Evolutionary conservation across 2,329 filamentous ascomycete genomes (phyloP).

Genomic region (Phaeosphaeriaceae sp.): DNA sequence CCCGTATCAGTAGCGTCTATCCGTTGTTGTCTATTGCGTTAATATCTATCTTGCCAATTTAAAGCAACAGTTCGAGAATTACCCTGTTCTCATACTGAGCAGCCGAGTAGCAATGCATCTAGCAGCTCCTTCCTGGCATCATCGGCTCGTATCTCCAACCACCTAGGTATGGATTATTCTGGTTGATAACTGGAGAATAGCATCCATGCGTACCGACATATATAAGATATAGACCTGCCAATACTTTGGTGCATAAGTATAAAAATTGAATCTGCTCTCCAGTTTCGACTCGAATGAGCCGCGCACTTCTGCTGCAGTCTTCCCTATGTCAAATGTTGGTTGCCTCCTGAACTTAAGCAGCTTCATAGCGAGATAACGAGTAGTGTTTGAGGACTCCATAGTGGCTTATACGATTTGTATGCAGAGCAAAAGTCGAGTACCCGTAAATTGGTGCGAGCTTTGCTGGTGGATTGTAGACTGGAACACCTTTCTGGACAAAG

Average conservation of each 20-base stretch:
- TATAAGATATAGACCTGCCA: constrained; percentile 15
- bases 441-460: constrained; percentile 27
- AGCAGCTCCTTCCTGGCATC: background rate
- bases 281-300: no score
- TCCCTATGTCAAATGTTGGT: constrained; percentile 12
- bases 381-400: constrained; percentile 8
- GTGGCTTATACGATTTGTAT: constrained; percentile 39
- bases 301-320: constrained; percentile 4
- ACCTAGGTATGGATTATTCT: background rate
- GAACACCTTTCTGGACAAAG: constrained; percentile 20
- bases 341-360: constrained; percentile 9
- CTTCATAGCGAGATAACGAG: constrained; percentile 12
- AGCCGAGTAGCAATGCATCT: constrained; percentile 6
- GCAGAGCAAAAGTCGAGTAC: constrained; percentile 51
- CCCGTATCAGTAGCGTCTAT: background rate
- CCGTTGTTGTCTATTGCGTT: constrained; percentile 4
- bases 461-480: constrained; percentile 18
- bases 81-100: background rate
- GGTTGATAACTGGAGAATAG: constrained; percentile 4
- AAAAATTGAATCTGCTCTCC: constrained; percentile 4
- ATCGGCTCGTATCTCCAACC: background rate
- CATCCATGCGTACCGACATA: constrained; percentile 9
- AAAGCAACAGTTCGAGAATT: constrained; percentile 6
- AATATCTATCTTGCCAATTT: constrained; percentile 6
- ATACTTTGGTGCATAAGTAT: constrained; percentile 19